Conservation (phyloP, 1,284 basidiomycete species). For the Tremellales sp. region DNA sequence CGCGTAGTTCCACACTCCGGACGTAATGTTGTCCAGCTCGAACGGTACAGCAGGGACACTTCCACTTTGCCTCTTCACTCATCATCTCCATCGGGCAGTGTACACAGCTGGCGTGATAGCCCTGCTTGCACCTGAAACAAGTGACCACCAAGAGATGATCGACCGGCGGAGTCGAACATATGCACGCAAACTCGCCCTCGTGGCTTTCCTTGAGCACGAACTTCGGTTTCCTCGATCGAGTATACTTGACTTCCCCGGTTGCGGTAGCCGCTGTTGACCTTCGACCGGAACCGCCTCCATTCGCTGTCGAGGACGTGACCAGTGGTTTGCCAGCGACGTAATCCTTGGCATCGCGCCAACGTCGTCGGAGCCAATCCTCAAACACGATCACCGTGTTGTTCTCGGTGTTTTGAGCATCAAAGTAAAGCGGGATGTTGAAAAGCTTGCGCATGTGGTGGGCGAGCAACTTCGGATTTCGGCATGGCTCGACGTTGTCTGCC, state of each 20-base stretch:
- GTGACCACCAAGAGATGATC: conserved; percentile 24
- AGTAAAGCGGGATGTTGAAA: conserved; percentile 29
- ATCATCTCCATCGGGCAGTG: conserved; percentile 23
- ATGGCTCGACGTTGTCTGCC: conserved; percentile 8
- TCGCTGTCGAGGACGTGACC: not conserved
- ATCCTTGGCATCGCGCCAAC: conserved; percentile 24
- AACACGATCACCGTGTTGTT: conserved; percentile 24
- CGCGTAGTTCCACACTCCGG: conserved; percentile 29
- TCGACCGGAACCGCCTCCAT: not conserved
- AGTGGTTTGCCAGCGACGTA: not conserved
- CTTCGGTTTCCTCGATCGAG: conserved; percentile 21
- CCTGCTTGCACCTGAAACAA: conserved; percentile 39
- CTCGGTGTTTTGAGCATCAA: conserved; percentile 21
- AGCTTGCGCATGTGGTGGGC: conserved; percentile 36
- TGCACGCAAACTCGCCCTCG: conserved; percentile 27
- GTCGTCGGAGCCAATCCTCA: conserved; percentile 30
- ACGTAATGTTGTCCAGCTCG: conserved; percentile 36
- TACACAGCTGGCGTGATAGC: conserved; percentile 40
- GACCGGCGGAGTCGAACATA: conserved; percentile 27
- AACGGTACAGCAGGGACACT: conserved; percentile 43
- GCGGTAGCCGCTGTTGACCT: not conserved
- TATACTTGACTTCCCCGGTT: not conserved
- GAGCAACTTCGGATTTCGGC: conserved; percentile 13
- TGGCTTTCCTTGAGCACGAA: conserved; percentile 23
- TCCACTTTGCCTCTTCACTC: conserved; percentile 21